phyloP scores from a whole-genome alignment of 2,329 filamentous ascomycete genomes.

The Falciphora oryzae region DNA sequence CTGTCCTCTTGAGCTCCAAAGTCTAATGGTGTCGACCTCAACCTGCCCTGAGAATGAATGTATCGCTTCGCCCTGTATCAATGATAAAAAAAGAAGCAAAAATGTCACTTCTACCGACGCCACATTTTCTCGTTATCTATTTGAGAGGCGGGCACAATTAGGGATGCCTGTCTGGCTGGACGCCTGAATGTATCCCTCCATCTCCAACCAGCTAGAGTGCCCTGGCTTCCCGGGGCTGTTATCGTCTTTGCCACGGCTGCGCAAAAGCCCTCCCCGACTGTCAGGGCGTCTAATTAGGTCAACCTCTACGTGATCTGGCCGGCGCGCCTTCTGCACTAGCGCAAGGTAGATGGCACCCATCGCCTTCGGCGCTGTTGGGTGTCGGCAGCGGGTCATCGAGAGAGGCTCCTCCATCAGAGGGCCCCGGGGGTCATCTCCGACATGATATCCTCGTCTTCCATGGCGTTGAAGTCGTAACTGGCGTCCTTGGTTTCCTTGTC shows the following conservation, averaged over 20 bases:
- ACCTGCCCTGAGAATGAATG: not conserved
- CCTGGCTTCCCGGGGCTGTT: too few relatives aligned
- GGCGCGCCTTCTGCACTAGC: not conserved
- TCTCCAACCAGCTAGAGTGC: too few relatives aligned
- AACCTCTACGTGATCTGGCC: too few relatives aligned
- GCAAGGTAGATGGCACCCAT: too few relatives aligned
- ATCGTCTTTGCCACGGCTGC: too few relatives aligned
- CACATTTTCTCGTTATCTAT: not conserved
- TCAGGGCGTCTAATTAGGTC: too few relatives aligned
- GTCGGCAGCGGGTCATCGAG: not conserved
- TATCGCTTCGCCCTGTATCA: not conserved
- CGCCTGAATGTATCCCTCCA: too few relatives aligned
- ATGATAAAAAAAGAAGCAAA: not conserved
- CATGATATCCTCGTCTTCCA: slow-evolving; percentile 60
- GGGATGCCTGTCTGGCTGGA: too few relatives aligned
- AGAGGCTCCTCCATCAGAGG: not conserved
- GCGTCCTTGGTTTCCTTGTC: slow-evolving; percentile 33
- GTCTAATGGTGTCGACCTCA: not conserved
- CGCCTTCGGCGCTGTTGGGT: too few relatives aligned
- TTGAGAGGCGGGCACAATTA: not conserved
- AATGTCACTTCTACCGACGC: not conserved
- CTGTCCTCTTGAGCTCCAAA: not conserved
- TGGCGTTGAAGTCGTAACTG: slow-evolving; percentile 36
- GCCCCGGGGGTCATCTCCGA: slow-evolving; percentile 29
- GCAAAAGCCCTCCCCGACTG: too few relatives aligned